These are phyloP conservation scores for Globisporangium echinulatum DNA, from an alignment of 352 stramenopile genomes.

Conservation along the genomic window DNA sequence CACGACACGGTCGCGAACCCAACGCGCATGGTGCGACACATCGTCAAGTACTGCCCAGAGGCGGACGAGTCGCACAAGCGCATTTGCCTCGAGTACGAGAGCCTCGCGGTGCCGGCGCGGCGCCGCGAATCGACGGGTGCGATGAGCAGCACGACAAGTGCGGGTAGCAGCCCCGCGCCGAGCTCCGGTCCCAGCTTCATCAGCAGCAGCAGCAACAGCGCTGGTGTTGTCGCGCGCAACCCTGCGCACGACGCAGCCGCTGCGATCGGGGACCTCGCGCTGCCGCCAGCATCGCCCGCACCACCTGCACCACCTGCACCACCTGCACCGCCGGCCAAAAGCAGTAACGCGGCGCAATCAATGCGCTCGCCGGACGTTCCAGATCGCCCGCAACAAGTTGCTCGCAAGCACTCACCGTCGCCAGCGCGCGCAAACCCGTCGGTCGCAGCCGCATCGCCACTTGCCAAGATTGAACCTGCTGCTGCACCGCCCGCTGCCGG, in stretches of 20 bases:
- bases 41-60: constrained; percentile 31
- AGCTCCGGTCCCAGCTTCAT: too few species aligned
- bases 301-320: neutral
- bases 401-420: neutral
- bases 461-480: neutral
- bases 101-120: constrained; percentile 20
- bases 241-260: too few species aligned
- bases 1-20: constrained; percentile 41
- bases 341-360: neutral
- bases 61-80: constrained; percentile 36
- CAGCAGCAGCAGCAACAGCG: too few species aligned
- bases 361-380: too few species aligned
- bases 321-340: neutral
- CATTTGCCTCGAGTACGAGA: constrained; percentile 38
- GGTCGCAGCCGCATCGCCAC: neutral
- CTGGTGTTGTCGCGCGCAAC: too few species aligned
- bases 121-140: constrained; percentile 4
- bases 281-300: neutral
- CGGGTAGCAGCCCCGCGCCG: too few species aligned
- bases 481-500: too few species aligned
- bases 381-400: too few species aligned
- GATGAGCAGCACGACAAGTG: neutral
- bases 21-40: constrained; percentile 40
- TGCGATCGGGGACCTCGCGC: neutral
- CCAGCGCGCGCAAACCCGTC: neutral